Conservation (phyloP, 1,284 basidiomycete genomes). For the Heterobasidion irregulare region DNA sequence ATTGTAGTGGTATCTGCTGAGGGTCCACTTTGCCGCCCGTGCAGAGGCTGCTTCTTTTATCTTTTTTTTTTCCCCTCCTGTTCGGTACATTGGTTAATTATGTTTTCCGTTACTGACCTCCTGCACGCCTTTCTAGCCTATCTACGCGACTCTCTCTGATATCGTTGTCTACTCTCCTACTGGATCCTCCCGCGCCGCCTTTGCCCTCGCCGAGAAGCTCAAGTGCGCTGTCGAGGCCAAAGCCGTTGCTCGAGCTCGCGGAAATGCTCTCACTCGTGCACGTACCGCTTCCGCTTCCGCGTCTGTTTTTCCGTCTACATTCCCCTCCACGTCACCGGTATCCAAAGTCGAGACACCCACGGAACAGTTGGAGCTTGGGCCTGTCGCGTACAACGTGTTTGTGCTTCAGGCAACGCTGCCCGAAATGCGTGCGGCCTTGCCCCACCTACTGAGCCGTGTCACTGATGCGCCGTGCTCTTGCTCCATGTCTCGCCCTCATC, state of each 20-base stretch:
- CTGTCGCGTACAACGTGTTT: conserved; percentile 81
- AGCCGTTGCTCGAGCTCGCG: conserved; percentile 33
- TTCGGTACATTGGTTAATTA: background rate
- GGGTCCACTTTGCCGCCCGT: too few relatives aligned
- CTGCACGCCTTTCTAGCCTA: conserved; percentile 34
- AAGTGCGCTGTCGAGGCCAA: conserved; percentile 49
- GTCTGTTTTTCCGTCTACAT: background rate
- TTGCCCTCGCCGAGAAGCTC: conserved; percentile 50
- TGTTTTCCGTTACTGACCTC: background rate
- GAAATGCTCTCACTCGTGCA: conserved; percentile 7
- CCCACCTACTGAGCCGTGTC: conserved; percentile 36
- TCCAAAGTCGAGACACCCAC: background rate
- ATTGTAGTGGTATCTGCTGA: too few relatives aligned
- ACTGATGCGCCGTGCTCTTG: conserved; percentile 10
- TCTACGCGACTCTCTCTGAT: conserved; percentile 86
- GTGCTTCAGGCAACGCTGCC: conserved; percentile 59
- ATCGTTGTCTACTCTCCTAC: conserved; percentile 73
- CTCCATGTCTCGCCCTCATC: too few relatives aligned
- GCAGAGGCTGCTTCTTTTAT: too few relatives aligned
- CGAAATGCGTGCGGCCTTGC: conserved; percentile 36
- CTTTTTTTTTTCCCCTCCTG: background rate
- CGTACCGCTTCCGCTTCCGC: conserved; percentile 1
- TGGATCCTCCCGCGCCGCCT: conserved; percentile 43
- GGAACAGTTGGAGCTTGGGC: conserved; percentile 19
- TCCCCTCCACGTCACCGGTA: background rate